Percentiles rank a stretch among this genome's conserved stretches.
These are phyloP conservation scores for Silene vulgaris DNA, from an alignment of 179 eudicot genomes.

Conservation along the genomic window DNA sequence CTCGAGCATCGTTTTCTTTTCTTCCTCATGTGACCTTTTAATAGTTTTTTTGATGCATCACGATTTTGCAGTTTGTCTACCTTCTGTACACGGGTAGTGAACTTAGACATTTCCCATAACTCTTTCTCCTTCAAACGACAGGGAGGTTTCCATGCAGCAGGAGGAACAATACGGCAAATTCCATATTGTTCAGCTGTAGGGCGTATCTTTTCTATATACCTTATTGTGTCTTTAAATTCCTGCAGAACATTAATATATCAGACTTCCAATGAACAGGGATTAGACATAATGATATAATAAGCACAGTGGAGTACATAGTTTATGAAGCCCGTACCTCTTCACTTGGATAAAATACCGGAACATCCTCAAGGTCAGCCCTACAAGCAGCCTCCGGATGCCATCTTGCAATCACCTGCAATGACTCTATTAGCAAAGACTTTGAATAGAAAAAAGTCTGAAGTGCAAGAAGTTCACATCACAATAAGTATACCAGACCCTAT, in stretches of 20 bases:
- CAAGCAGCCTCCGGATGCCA: constrained; percentile 82
- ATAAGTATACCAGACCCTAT: background rate
- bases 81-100: constrained; percentile 76
- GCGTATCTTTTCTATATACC: constrained; percentile 73
- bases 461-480: background rate
- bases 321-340: constrained; percentile 65
- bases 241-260: constrained; percentile 30
- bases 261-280: constrained; percentile 8
- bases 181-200: constrained; percentile 77
- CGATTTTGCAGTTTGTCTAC: constrained; percentile 96
- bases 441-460: constrained; percentile 46
- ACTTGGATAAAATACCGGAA: constrained; percentile 83
- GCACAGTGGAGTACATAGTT: background rate
- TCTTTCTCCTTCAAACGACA: constrained; percentile 62
- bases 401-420: constrained; percentile 71
- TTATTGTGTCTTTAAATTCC: constrained; percentile 85
- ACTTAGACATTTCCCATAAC: constrained; percentile 73
- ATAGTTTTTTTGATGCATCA: constrained; percentile 44
- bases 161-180: constrained; percentile 93
- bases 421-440: background rate
- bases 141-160: constrained; percentile 92
- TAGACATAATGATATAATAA: background rate
- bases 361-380: constrained; percentile 72
- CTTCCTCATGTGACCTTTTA: constrained; percentile 44
- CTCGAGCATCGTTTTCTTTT: constrained; percentile 71